phyloP scores from a whole-genome alignment of 108 stramenopile genomes.

The Nitzschia sp. region DNA sequence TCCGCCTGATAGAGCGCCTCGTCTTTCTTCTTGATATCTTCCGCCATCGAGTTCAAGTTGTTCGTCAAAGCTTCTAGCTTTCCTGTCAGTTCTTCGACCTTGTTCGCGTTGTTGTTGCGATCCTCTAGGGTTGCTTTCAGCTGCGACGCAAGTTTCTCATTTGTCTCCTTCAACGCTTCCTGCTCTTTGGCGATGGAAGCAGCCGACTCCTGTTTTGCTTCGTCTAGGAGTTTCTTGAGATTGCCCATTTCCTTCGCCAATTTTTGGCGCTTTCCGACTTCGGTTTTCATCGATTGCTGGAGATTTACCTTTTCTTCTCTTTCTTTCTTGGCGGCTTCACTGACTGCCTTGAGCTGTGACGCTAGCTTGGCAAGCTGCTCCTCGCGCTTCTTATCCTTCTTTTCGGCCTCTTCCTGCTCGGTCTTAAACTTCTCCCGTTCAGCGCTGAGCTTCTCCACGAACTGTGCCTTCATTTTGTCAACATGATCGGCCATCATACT shows the following conservation, averaged over 20 bases:
- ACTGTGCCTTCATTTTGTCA: slow-evolving; percentile 70
- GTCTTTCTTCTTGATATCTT: slow-evolving; percentile 70
- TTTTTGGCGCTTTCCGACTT: slow-evolving; percentile 38
- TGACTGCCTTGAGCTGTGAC: slow-evolving; percentile 40
- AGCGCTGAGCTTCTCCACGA: slow-evolving; percentile 53
- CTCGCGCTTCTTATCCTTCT: slow-evolving; percentile 42
- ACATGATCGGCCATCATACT: slow-evolving; percentile 73
- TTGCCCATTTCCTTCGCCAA: slow-evolving; percentile 51
- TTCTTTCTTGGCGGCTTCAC: slow-evolving; percentile 33
- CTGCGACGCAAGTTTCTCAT: slow-evolving; percentile 31
- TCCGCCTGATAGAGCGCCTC: slow-evolving; percentile 52
- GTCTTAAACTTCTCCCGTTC: slow-evolving; percentile 26
- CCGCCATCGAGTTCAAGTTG: slow-evolving; percentile 68
- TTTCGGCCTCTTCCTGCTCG: slow-evolving; percentile 9
- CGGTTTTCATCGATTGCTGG: slow-evolving; percentile 45
- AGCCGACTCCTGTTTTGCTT: slow-evolving; percentile 47
- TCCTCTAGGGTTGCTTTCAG: slow-evolving; percentile 46
- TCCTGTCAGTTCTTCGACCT: slow-evolving; percentile 73
- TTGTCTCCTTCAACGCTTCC: slow-evolving; percentile 32
- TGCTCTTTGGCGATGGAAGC: slow-evolving; percentile 55
- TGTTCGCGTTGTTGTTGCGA: slow-evolving; percentile 41
- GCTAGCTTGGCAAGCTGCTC: slow-evolving; percentile 41
- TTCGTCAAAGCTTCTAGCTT: slow-evolving; percentile 62
- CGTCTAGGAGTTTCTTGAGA: slow-evolving; percentile 47
- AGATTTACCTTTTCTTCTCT: slow-evolving; percentile 54